These are phyloP conservation scores for Penicillium concentricum DNA, from an alignment of 2,329 filamentous ascomycete genomes.

Conservation along the genomic window DNA sequence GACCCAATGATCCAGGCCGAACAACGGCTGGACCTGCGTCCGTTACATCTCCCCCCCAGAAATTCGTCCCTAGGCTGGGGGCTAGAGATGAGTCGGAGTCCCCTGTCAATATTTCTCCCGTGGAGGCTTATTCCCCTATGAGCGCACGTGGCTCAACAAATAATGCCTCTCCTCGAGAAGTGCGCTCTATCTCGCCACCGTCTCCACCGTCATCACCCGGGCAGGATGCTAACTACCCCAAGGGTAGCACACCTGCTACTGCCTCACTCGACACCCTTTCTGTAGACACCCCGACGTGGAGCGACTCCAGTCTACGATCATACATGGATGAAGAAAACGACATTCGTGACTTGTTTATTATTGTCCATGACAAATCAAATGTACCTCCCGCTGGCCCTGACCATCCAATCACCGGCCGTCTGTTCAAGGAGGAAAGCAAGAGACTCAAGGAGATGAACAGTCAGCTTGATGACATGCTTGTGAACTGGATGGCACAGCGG, in stretches of 20 bases:
- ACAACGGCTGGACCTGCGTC: conserved; percentile 28
- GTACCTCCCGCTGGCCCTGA: conserved; percentile 76
- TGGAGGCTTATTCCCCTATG: conserved; percentile 40
- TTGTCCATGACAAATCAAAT: conserved; percentile 89
- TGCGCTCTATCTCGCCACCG: conserved; percentile 56
- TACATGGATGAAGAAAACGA: conserved; percentile 91
- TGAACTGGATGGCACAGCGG: conserved; percentile 67
- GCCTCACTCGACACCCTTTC: conserved; percentile 57
- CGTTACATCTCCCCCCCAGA: conserved; percentile 32
- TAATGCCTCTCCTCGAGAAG: conserved; percentile 70
- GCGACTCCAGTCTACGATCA: conserved; percentile 76
- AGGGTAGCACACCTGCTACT: conserved; percentile 44
- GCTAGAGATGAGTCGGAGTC: conserved; percentile 59
- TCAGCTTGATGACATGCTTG: conserved; percentile 84
- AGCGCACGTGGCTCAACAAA: conserved; percentile 65
- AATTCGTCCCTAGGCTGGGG: conserved; percentile 23
- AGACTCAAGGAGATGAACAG: conserved; percentile 83
- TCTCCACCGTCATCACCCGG: conserved; percentile 60
- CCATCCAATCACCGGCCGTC: conserved; percentile 74
- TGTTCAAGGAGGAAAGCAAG: conserved; percentile 86
- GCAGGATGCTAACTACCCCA: conserved; percentile 28
- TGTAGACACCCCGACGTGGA: conserved; percentile 68
- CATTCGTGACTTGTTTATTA: conserved; percentile 82
- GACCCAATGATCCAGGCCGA: conserved; percentile 11
- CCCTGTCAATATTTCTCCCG: conserved; percentile 64